These are phyloP conservation scores for Metschnikowia continentalis DNA, from an alignment of 805 yeast genomes.

Conservation along the genomic window DNA sequence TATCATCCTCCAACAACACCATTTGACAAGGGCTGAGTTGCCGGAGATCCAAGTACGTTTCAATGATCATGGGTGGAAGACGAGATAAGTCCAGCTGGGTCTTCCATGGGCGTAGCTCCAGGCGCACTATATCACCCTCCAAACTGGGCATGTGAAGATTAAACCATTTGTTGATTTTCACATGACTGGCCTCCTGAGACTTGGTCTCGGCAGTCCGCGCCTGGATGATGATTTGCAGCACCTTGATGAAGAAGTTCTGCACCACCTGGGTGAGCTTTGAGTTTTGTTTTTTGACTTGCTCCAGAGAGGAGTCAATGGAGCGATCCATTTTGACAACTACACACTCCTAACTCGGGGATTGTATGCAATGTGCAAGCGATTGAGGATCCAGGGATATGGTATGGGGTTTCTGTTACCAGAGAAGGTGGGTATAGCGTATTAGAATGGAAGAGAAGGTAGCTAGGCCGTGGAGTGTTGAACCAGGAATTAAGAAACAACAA, in stretches of 20 bases:
- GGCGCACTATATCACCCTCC: conserved; percentile 33
- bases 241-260: conserved; percentile 61
- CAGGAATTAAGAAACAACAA: neutral
- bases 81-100: conserved; percentile 34
- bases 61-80: conserved; percentile 83
- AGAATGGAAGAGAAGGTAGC: neutral
- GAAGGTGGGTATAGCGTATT: neutral
- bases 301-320: conserved; percentile 1
- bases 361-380: neutral
- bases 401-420: neutral
- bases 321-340: neutral
- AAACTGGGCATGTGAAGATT: conserved; percentile 45
- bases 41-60: conserved; percentile 70
- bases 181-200: conserved; percentile 10
- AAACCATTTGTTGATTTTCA: conserved; percentile 58
- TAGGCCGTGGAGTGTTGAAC: neutral
- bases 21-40: conserved; percentile 53
- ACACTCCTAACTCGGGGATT: neutral
- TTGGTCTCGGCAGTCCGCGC: conserved; percentile 35
- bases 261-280: conserved; percentile 42
- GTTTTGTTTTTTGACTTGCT: conserved; percentile 7
- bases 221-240: conserved; percentile 54
- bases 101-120: conserved; percentile 65
- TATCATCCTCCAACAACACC: conserved; percentile 54
- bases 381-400: neutral